Percentiles rank a stretch among this genome's conserved stretches.
Evolutionary conservation across 331 rosid species (phyloP).

Genomic region (Spiraea crenata): DNA sequence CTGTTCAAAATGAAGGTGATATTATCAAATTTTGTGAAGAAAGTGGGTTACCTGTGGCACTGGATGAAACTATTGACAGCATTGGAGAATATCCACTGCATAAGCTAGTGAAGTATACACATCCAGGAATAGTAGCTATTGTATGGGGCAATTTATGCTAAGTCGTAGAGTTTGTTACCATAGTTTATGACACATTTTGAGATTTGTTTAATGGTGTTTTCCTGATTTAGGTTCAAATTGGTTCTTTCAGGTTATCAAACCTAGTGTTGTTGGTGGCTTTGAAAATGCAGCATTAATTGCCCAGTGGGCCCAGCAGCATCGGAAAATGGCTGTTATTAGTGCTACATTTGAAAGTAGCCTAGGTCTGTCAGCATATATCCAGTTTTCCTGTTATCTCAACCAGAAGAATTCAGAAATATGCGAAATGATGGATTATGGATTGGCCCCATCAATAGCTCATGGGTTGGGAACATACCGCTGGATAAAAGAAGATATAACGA

Average conservation of each 20-base stretch:
- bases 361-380: slow-evolving; percentile 81
- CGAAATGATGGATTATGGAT: slow-evolving; percentile 34
- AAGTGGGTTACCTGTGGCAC: slow-evolving; percentile 81
- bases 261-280: slow-evolving; percentile 92
- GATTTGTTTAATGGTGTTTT: not conserved
- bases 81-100: slow-evolving; percentile 60
- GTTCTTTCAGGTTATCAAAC: slow-evolving; percentile 81
- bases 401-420: slow-evolving; percentile 43
- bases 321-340: slow-evolving; percentile 87
- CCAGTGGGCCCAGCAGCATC: slow-evolving; percentile 81
- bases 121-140: slow-evolving; percentile 81
- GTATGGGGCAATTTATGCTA: slow-evolving; percentile 50
- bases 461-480: slow-evolving; percentile 94
- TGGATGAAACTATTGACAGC: slow-evolving; percentile 79
- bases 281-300: slow-evolving; percentile 78
- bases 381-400: slow-evolving; percentile 71
- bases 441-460: slow-evolving; percentile 60
- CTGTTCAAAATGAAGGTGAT: slow-evolving; percentile 72
- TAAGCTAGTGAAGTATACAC: slow-evolving; percentile 63
- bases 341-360: slow-evolving; percentile 92
- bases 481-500: slow-evolving; percentile 79
- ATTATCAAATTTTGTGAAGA: slow-evolving; percentile 79
- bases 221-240: slow-evolving; percentile 10
- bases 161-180: not conserved
- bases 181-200: not conserved